Evolutionary conservation across 495 filamentous ascomycete species (phyloP).

Genomic region (Tuber borchii): DNA sequence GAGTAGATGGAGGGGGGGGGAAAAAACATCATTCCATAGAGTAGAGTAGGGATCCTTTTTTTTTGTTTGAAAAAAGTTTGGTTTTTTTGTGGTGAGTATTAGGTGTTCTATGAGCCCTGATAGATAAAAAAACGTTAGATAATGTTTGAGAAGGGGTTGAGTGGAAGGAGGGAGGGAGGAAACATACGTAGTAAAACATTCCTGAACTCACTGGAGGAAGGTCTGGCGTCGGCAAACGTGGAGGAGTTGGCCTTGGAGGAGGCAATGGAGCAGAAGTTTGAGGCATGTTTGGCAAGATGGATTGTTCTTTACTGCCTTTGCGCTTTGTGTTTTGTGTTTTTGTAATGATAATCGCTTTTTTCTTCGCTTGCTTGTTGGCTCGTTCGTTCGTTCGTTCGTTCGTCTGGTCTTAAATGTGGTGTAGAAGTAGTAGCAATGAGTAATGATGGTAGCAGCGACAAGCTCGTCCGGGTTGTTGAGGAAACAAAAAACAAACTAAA

Average conservation of each 20-base stretch:
- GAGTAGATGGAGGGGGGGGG: background rate
- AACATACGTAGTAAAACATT: constrained; percentile 29
- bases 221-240: constrained; percentile 30
- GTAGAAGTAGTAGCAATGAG: background rate
- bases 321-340: background rate
- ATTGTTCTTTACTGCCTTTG: background rate
- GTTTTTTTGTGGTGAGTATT: background rate
- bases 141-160: background rate
- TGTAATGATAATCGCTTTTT: background rate
- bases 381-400: constrained; percentile 6
- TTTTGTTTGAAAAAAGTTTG: background rate
- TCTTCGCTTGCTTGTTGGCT: constrained; percentile 1
- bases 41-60: background rate
- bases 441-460: background rate
- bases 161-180: background rate
- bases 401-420: background rate
- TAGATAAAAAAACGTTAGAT: background rate
- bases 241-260: constrained; percentile 19
- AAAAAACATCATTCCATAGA: constrained; percentile 1
- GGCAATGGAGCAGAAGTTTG: constrained; percentile 12
- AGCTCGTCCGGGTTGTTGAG: background rate
- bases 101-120: background rate
- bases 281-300: constrained; percentile 19
- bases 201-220: constrained; percentile 21
- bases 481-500: background rate